A percentile compares a stretch with the other conserved stretches of the same genome.
Evolutionary conservation across 495 filamentous ascomycete species (phyloP).

Genomic region (Penicillium pulvis): DNA sequence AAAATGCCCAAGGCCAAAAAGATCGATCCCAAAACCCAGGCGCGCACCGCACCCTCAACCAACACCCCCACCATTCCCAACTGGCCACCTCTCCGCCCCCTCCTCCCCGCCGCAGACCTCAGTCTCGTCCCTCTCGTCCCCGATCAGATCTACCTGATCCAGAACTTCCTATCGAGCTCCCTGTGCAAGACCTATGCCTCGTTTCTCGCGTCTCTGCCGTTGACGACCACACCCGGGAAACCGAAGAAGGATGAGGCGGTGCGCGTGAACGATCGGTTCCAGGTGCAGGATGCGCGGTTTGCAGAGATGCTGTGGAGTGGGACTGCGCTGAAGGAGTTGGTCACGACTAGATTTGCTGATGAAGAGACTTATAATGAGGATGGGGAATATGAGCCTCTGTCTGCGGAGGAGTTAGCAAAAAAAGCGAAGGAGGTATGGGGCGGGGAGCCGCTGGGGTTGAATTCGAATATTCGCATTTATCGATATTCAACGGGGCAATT

Average conservation of each 20-base stretch:
- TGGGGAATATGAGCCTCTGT: conserved; percentile 5
- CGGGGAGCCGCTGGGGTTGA: conserved; percentile 81
- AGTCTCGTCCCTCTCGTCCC: conserved; percentile 56
- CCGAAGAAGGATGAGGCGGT: conserved; percentile 85
- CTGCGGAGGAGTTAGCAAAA: conserved; percentile 3
- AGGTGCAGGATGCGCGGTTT: conserved; percentile 75
- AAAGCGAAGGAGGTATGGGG: conserved; percentile 61
- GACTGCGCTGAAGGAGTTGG: conserved; percentile 38
- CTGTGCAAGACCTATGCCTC: conserved; percentile 81
- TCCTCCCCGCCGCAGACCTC: conserved; percentile 69
- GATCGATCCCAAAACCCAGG: conserved; percentile 20
- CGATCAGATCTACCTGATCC: conserved; percentile 73
- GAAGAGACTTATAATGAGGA: conserved; percentile 42
- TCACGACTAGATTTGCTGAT: conserved; percentile 21
- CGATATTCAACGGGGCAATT: conserved; percentile 87
- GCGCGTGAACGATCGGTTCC: conserved; percentile 88
- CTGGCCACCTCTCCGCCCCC: conserved; percentile 79
- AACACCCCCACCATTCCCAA: conserved; percentile 45
- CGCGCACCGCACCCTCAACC: conserved; percentile 14
- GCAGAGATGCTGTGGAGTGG: conserved; percentile 71
- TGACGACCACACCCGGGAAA: conserved; percentile 79
- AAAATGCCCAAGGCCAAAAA: conserved; percentile 33
- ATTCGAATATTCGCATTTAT: conserved; percentile 88
- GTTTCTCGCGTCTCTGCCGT: conserved; percentile 73
- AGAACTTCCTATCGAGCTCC: conserved; percentile 74